Evolutionary conservation across 2,329 filamentous ascomycete genomes (phyloP), one percentile per base, ranked within the genome.

Genomic region (Didymella glomerata): DNA sequence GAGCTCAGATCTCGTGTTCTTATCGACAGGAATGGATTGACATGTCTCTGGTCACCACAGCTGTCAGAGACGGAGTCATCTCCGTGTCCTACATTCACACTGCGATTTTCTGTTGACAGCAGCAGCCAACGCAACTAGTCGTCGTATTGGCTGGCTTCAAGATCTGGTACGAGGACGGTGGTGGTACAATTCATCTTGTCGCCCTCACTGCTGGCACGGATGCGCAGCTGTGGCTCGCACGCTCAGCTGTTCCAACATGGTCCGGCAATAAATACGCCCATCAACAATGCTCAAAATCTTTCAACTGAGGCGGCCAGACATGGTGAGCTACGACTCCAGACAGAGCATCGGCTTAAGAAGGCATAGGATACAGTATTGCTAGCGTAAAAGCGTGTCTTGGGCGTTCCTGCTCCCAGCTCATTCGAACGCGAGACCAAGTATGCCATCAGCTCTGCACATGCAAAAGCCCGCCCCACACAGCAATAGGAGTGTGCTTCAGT

Each of bases 31-130:
- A 44, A 25, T 27, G 25, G 34, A 9, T 28, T 46, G 50, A 46
- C 41, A 46, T 53, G 41, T 46, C 41, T 45, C 22, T 38, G 50
- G 30, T 53, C 50, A 38, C 20, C 14, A 22, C 50, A 53, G 30
- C 50, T 46, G 42, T 53, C 50, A 52, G 16, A 38, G 8, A 36
- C 20, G 30, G 34, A 40, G 3, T 6, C 10, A 14, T 16, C 22
- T 49, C 47, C 40, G 38, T 14, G 34, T 38, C n/a, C 16, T 38
- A 38, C 34, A 2, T 3, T 11, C 9, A 42, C 20, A 22, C 9
- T 13, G 46, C 22, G 3, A 27, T 14, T 25, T 2, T 38, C 18
- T 3, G 8, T 16, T 40, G 32, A 27, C 22, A 20, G 25, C n/a
- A 25, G 22, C 46, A 27, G 9, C 6, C 18, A 11, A n/a, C 7